These are phyloP conservation scores for Hymenotorrendiella dingleyae DNA, from an alignment of 2,329 filamentous ascomycete genomes.

Conservation along the genomic window DNA sequence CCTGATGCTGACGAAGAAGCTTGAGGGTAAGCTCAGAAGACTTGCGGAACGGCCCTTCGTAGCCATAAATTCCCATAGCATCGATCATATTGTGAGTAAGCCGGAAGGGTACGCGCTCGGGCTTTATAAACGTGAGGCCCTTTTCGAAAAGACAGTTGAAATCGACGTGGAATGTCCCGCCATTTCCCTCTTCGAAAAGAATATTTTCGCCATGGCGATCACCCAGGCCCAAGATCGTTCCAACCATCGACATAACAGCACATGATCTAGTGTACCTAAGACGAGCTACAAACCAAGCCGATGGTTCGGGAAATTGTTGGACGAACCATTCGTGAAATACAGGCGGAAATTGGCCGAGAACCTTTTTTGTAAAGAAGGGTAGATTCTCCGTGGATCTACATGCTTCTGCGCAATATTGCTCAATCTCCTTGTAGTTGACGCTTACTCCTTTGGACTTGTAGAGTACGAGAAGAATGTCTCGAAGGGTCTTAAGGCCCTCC, in stretches of 20 bases:
- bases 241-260: conserved; percentile 99
- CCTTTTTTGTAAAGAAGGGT: conserved; percentile 62
- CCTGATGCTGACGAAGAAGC: conserved; percentile 83
- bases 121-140: conserved; percentile 88
- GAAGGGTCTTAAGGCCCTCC: conserved; percentile 86
- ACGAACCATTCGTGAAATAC: conserved; percentile 93
- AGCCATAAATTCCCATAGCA: conserved; percentile 91
- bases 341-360: conserved; percentile 65
- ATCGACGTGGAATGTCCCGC: conserved; percentile 93
- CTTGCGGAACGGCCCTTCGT: conserved; percentile 87
- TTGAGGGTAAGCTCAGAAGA: conserved; percentile 84
- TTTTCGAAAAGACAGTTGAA: conserved; percentile 99
- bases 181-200: conserved; percentile 86
- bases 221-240: conserved; percentile 86
- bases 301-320: conserved; percentile 88
- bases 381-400: conserved; percentile 52
- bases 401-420: conserved; percentile 57
- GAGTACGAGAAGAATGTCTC: conserved; percentile 78
- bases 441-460: conserved; percentile 70
- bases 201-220: conserved; percentile 98
- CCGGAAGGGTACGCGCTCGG: conserved; percentile 91
- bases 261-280: conserved; percentile 87
- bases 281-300: conserved; percentile 84
- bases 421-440: conserved; percentile 64
- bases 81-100: conserved; percentile 98